Base-by-base conservation (phyloP, 352 stramenopile genomes). In the Phytophthora chlamydospora region DNA sequence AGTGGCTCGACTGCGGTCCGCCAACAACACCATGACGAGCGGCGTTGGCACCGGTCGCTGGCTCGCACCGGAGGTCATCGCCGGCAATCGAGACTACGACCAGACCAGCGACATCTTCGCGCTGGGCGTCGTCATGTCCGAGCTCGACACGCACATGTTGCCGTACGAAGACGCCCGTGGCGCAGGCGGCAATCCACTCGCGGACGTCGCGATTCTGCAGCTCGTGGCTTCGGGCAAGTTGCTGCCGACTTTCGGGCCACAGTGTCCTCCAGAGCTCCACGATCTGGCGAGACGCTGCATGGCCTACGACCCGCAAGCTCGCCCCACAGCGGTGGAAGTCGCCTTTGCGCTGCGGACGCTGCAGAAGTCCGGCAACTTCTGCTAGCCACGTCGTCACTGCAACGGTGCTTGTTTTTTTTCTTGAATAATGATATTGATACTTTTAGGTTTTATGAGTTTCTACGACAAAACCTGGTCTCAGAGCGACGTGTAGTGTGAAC, bases 131-230 rank as follows among this genome's bases (percentile, higher is more conserved):
- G 60, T 89, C 16, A 27, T 91, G 13, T 77, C 68, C 4, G 82
- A 91, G 70, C 46, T 91, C 19, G 79, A 88, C 49, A 88, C 80
- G 5, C 78, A 91, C 52, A 53, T 53, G n/a, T 39, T 85, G 1
- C 80, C 82, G 32, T 89, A 86, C 56, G 66, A 75, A 43, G 68
- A 84, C 43, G 65, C 66, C 8, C 51, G 52, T 13, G 64, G 70
- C 0, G 21, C 65, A 6, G 68, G 60, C 35, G 73, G 70, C 7
- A 66, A 73, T 19, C 60, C 50, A 21, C 34, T 88, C 6, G 60
- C 66, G 7, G 78, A 87, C 29, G 67, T 83, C 13, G 75, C 67
- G 1, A 71, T 90, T 9, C 44, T 90, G 21, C 75, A 85, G 39
- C 78, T 81, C 39, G 81, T 90, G 3, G 75, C 78, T 12, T 57